A percentile compares a stretch with the other conserved stretches of the same genome.
phyloP scores from a whole-genome alignment of 2,329 filamentous ascomycete genomes.

The Graphilbum fragrans region DNA sequence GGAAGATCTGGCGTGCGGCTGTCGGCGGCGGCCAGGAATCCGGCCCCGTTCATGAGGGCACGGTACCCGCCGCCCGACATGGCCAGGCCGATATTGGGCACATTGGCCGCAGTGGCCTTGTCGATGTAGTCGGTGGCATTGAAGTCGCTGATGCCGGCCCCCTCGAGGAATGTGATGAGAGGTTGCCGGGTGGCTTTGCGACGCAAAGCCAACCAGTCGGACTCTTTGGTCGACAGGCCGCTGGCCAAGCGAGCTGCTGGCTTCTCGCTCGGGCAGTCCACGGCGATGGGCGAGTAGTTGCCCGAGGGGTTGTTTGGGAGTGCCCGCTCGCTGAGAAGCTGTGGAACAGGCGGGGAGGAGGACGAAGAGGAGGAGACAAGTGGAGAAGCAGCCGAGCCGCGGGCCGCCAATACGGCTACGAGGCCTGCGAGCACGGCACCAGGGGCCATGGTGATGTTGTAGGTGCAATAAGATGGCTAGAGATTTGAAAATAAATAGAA shows the following conservation, averaged over 20 bases:
- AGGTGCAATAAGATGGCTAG: too few relatives aligned
- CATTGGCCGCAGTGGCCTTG: slow-evolving; percentile 19
- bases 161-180: slow-evolving; percentile 61
- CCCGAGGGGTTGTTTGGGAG: slow-evolving; percentile 30
- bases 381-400: too few relatives aligned
- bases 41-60: slow-evolving; percentile 74
- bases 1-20: slow-evolving; percentile 53
- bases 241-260: slow-evolving; percentile 56
- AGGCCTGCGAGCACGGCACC: too few relatives aligned
- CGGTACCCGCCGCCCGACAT: slow-evolving; percentile 78
- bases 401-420: background rate
- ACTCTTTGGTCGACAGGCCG: slow-evolving; percentile 55
- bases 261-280: slow-evolving; percentile 56
- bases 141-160: slow-evolving; percentile 65
- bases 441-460: too few relatives aligned
- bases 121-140: slow-evolving; percentile 64
- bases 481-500: too few relatives aligned
- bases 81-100: slow-evolving; percentile 58
- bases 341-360: too few relatives aligned
- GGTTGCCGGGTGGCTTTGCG: slow-evolving; percentile 61
- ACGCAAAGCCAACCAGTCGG: slow-evolving; percentile 59
- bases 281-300: slow-evolving; percentile 58
- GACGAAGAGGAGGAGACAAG: background rate
- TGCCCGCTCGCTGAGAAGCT: too few relatives aligned
- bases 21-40: slow-evolving; percentile 70